A percentile compares a stretch with the other conserved stretches of the same genome.
Conservation (phyloP, 2,329 filamentous ascomycete genomes). For the Chaetomium sp. region DNA sequence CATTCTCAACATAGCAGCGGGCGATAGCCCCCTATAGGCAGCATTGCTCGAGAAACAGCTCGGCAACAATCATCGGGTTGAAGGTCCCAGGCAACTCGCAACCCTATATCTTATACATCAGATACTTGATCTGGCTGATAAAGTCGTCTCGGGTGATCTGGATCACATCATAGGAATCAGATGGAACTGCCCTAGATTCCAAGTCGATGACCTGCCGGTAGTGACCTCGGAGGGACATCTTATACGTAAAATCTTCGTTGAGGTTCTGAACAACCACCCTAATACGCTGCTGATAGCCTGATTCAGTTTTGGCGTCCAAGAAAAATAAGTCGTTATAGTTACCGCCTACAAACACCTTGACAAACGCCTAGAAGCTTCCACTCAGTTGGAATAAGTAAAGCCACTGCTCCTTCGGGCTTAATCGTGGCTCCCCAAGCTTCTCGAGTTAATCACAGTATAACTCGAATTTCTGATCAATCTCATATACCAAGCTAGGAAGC, state of each 20-base stretch:
- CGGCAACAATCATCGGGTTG: constrained; percentile 51
- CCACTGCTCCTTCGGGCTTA: constrained; percentile 22
- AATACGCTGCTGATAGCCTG: constrained; percentile 19
- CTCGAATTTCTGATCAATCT: constrained; percentile 25
- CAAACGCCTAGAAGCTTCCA: constrained; percentile 18
- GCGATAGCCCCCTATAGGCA: constrained; percentile 46
- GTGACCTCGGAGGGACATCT: constrained; percentile 12
- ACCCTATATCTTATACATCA: constrained; percentile 37
- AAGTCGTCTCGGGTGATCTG: constrained; percentile 27
- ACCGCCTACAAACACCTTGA: constrained; percentile 26
- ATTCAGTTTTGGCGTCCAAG: constrained; percentile 7
- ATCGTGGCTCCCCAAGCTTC: constrained; percentile 23
- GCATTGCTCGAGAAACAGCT: constrained; percentile 56
- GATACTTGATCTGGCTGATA: constrained; percentile 34
- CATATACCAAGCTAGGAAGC: constrained; percentile 27
- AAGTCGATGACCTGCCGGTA: constrained; percentile 6
- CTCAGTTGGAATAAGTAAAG: constrained; percentile 18
- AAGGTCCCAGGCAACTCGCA: constrained; percentile 55
- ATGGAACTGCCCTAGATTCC: too few relatives aligned
- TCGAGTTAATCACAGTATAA: constrained; percentile 21
- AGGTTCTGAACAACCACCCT: constrained; percentile 21
- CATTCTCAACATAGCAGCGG: constrained; percentile 39
- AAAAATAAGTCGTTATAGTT: constrained; percentile 27
- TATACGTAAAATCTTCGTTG: constrained; percentile 16
- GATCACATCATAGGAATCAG: too few relatives aligned